Evolutionary conservation across 495 filamentous ascomycete genomes (phyloP).

Genomic region (Coniosporium apollinis): DNA sequence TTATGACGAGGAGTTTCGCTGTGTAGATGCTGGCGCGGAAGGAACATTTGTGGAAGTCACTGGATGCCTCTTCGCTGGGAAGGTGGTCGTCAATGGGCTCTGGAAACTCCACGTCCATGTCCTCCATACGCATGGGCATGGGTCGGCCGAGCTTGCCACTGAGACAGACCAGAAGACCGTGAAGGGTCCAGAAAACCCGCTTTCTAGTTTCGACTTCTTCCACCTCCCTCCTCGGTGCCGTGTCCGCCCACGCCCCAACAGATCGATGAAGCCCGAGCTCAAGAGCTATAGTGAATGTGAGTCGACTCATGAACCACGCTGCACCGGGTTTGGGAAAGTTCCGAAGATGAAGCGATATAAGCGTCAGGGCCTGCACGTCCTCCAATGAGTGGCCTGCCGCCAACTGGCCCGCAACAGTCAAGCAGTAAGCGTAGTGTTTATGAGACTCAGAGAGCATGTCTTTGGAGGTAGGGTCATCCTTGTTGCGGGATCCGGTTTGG

Average conservation of each 20-base stretch:
- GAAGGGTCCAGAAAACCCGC: slow-evolving; percentile 55
- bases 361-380: slow-evolving; percentile 50
- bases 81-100: slow-evolving; percentile 50
- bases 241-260: slow-evolving; percentile 41
- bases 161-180: slow-evolving; percentile 43
- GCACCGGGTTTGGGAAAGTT: slow-evolving; percentile 66
- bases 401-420: slow-evolving; percentile 49
- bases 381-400: slow-evolving; percentile 39
- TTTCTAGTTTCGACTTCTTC: slow-evolving; percentile 60
- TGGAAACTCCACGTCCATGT: slow-evolving; percentile 62
- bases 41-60: slow-evolving; percentile 37
- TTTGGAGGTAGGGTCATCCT: slow-evolving; percentile 28
- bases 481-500: slow-evolving; percentile 50
- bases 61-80: slow-evolving; percentile 32
- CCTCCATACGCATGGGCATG: slow-evolving; percentile 50
- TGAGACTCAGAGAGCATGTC: slow-evolving; percentile 44
- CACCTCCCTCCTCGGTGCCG: slow-evolving; percentile 27
- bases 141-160: slow-evolving; percentile 60
- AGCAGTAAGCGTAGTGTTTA: slow-evolving; percentile 56
- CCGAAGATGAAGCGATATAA: slow-evolving; percentile 52
- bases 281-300: slow-evolving; percentile 44
- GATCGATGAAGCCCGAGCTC: slow-evolving; percentile 61
- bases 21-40: slow-evolving; percentile 46
- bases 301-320: slow-evolving; percentile 43
- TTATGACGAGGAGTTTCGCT: slow-evolving; percentile 41